Evolutionary conservation across 2,329 filamentous ascomycete genomes (phyloP), one percentile per base, ranked within the genome.

Genomic region (Emmonsia crescens): DNA sequence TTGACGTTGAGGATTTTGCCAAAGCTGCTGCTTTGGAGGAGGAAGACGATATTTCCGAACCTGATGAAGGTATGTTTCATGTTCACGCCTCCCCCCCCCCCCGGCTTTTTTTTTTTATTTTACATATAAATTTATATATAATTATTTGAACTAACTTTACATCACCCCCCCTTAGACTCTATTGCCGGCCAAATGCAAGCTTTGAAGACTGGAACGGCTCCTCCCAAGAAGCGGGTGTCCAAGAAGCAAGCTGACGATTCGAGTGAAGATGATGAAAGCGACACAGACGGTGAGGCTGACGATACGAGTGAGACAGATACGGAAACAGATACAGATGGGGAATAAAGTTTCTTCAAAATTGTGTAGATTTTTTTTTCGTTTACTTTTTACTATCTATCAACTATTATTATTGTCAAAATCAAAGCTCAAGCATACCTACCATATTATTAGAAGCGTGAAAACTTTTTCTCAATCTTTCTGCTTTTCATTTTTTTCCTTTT

Each of bases 11-110:
- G 70, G 92, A 97, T 69, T 87, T 89, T 40, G 89, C 85, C 75
- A 94, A 93, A 78, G 92, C 90, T 5, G 87, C 84, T 24, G 84
- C 88, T 67, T 86, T 96, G 71, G 84, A 85, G 59, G 89, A 86
- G 56, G 91, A 96, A 67, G 94, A 96, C 69, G 94, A 99, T 63
- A 99, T 99, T 67, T 96, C 90, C 72, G 94, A 99, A 74, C 94
- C 95, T 42, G 94, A 97, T 66, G 94, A 99, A 81, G 94, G 94
- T 96, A 82, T 80, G 87, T 80, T 58, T 58, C 16, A 8, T 57
- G 52, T 29, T 52, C 19, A 44, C 38, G 51, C 33, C 59, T 48
- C 55, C 24, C 52, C 54, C 60, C 57, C 61, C n/a, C n/a, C n/a
- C n/a, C n/a, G n/a, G n/a, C n/a, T n/a, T n/a, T n/a, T n/a, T n/a